phyloP scores from a whole-genome alignment of 2,329 filamentous ascomycete genomes.

The Aureobasidium sp. region DNA sequence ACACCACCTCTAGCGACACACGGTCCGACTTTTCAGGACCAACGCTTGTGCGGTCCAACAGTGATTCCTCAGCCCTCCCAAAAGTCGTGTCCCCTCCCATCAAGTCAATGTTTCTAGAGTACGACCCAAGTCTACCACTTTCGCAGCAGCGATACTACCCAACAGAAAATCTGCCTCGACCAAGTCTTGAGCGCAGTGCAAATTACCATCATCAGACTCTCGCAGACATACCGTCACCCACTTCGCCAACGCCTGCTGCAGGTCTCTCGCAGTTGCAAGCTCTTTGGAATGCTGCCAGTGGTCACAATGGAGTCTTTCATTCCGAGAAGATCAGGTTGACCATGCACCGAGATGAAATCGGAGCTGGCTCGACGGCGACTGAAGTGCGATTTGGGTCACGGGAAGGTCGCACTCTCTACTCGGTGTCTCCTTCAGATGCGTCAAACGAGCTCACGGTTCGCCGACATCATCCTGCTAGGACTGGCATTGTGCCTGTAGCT shows the following conservation, averaged over 20 bases:
- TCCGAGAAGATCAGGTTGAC: constrained; percentile 10
- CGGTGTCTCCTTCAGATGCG: neutral
- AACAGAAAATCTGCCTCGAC: constrained; percentile 32
- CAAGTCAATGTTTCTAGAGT: constrained; percentile 69
- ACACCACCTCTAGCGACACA: neutral
- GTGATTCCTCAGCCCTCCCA: constrained; percentile 2
- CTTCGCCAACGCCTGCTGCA: neutral
- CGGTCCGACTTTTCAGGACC: constrained; percentile 10
- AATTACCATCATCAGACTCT: neutral
- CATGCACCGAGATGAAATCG: constrained; percentile 10
- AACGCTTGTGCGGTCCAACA: constrained; percentile 15
- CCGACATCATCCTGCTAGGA: constrained; percentile 16
- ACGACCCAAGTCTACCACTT: constrained; percentile 61
- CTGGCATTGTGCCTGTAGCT: constrained; percentile 16
- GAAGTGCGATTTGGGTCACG: constrained; percentile 10
- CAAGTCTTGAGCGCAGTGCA: neutral
- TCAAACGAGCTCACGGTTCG: constrained; percentile 11
- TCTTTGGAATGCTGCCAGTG: constrained; percentile 16
- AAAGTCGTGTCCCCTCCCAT: constrained; percentile 38
- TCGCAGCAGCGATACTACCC: constrained; percentile 60
- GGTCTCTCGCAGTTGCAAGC: constrained; percentile 17
- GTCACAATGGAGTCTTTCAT: neutral
- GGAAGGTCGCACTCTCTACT: constrained; percentile 8
- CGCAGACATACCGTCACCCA: neutral
- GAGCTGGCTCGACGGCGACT: neutral